These are phyloP conservation scores for Gentiana dahurica DNA, from an alignment of 257 asterid genomes.

Conservation along the genomic window DNA sequence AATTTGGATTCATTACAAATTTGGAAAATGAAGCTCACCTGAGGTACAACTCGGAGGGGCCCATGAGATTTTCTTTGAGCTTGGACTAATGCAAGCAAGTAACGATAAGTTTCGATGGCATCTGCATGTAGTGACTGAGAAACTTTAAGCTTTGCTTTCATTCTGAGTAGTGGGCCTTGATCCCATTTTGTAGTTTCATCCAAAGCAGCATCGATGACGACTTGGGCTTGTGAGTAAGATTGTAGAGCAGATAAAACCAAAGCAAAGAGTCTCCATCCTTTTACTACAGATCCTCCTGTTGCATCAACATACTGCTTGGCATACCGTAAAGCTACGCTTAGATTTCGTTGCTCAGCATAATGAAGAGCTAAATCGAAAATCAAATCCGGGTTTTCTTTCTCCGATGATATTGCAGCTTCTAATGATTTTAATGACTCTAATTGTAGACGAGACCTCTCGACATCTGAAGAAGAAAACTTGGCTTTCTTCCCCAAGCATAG, in stretches of 20 bases:
- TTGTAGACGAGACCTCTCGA: slow-evolving; percentile 86
- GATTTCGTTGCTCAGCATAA: slow-evolving; percentile 81
- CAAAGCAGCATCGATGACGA: slow-evolving; percentile 83
- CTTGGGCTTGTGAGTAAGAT: slow-evolving; percentile 79
- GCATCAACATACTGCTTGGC: slow-evolving; percentile 79
- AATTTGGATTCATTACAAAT: neutral
- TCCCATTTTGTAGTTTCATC: slow-evolving; percentile 97
- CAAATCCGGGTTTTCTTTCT: slow-evolving; percentile 70
- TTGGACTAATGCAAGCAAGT: slow-evolving; percentile 90
- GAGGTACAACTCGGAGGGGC: slow-evolving; percentile 39
- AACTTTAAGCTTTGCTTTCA: slow-evolving; percentile 80
- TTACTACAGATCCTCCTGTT: slow-evolving; percentile 76
- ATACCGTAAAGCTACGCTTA: slow-evolving; percentile 71
- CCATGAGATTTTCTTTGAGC: slow-evolving; percentile 79
- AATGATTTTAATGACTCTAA: slow-evolving; percentile 85
- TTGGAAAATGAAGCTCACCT: slow-evolving; percentile 37
- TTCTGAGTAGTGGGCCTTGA: slow-evolving; percentile 82
- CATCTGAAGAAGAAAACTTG: slow-evolving; percentile 68
- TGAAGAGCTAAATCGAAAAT: slow-evolving; percentile 77
- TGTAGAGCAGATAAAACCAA: slow-evolving; percentile 84
- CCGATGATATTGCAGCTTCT: slow-evolving; percentile 57
- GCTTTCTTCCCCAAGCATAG: slow-evolving; percentile 90
- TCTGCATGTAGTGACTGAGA: slow-evolving; percentile 66
- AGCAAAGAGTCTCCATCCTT: slow-evolving; percentile 93
- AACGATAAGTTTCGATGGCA: slow-evolving; percentile 77